Evolutionary conservation across 345 rosid species (phyloP).

Genomic region (Ceriops decandra): DNA sequence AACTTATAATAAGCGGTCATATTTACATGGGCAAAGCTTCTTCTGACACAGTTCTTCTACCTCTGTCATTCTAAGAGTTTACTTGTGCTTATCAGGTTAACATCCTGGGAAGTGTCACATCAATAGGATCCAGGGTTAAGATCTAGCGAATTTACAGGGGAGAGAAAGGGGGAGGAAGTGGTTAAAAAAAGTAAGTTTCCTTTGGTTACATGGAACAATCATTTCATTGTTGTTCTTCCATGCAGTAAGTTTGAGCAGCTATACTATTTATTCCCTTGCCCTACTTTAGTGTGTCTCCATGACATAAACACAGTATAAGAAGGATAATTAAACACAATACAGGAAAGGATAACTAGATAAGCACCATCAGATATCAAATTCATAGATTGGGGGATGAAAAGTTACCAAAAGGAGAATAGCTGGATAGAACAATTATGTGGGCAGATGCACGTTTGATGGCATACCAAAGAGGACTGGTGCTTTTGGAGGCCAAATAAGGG

Average conservation of each 20-base stretch:
- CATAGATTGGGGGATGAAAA: slow-evolving; percentile 14
- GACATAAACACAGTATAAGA: background rate
- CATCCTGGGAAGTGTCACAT: no score
- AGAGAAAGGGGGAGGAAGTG: no score
- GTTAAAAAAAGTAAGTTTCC: no score
- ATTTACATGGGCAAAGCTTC: background rate
- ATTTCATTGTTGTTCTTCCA: no score
- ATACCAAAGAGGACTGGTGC: slow-evolving; percentile 85
- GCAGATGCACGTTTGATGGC: slow-evolving; percentile 91
- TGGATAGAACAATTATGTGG: slow-evolving; percentile 85
- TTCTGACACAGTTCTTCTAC: no score
- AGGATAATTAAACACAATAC: no score
- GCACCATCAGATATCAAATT: background rate
- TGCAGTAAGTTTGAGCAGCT: background rate
- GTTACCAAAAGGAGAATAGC: slow-evolving; percentile 96
- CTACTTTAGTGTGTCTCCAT: background rate
- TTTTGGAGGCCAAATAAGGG: slow-evolving; percentile 70
- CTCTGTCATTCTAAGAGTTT: no score
- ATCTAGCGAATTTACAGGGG: no score
- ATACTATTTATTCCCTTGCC: background rate
- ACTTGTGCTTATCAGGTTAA: no score
- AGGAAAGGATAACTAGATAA: background rate
- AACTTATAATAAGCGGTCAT: no score
- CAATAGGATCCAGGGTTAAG: no score
- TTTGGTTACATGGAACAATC: no score